phyloP scores from a whole-genome alignment of 805 yeast genomes.

The Trichomonascus vanleenenianus region DNA sequence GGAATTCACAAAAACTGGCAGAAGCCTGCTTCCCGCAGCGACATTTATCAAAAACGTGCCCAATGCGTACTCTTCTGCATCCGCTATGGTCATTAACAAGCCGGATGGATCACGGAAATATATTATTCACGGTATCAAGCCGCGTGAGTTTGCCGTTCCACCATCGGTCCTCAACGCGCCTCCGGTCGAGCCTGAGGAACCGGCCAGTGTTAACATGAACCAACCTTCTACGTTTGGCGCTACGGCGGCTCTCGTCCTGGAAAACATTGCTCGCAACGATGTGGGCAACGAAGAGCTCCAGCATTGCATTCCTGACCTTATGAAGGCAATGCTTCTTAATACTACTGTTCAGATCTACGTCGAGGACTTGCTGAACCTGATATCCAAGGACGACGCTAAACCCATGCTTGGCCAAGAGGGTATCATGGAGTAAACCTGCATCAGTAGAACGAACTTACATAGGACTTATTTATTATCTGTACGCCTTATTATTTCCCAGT shows the following conservation, averaged over 20 bases:
- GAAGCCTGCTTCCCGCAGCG: constrained; percentile 76
- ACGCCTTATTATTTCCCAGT: too few relatives aligned
- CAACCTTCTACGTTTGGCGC: constrained; percentile 26
- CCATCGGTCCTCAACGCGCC: constrained; percentile 18
- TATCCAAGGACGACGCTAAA: background rate
- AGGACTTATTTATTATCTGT: too few relatives aligned
- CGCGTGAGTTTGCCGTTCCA: constrained; percentile 44
- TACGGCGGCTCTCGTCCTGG: constrained; percentile 30
- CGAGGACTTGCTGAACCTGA: constrained; percentile 19
- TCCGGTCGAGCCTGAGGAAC: constrained; percentile 3
- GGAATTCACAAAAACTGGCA: constrained; percentile 43
- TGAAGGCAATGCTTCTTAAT: constrained; percentile 20
- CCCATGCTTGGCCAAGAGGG: too few relatives aligned
- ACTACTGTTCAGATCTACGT: constrained; percentile 18
- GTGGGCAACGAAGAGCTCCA: constrained; percentile 19
- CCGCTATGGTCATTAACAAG: constrained; percentile 82
- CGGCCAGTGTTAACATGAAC: constrained; percentile 4
- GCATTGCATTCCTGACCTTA: constrained; percentile 13
- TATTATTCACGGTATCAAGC: constrained; percentile 90
- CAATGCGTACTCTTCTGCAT: constrained; percentile 76
- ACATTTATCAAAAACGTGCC: constrained; percentile 94
- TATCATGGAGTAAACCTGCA: too few relatives aligned
- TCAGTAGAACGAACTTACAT: too few relatives aligned
- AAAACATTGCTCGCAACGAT: constrained; percentile 28
- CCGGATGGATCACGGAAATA: constrained; percentile 67